Evolutionary conservation across 73 alveolate species (phyloP).

Genomic region (Breviolum minutum): DNA sequence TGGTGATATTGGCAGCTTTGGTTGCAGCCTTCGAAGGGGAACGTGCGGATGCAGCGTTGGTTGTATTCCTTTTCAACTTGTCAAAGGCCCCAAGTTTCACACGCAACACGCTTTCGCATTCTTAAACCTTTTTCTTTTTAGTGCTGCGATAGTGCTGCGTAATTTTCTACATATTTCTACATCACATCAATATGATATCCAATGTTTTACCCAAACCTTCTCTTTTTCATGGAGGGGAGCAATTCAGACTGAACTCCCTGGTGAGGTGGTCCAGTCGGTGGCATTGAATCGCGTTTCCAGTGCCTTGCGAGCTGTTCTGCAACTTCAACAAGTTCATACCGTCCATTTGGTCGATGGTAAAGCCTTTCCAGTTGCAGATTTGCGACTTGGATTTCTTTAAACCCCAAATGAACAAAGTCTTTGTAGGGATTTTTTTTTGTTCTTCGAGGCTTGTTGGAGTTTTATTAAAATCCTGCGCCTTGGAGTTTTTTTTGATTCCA

Average conservation of each 20-base stretch:
- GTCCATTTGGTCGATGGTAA: conserved; percentile 65
- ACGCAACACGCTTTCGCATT: too few relatives aligned
- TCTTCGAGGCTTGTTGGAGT: not conserved
- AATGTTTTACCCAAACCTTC: too few relatives aligned
- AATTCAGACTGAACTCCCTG: not conserved
- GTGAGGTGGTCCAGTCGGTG: conserved; percentile 31
- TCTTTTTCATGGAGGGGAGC: not conserved
- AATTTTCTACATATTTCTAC: too few relatives aligned
- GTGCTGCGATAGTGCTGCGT: too few relatives aligned
- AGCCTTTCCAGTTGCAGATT: conserved; percentile 10
- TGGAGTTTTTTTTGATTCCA: not conserved
- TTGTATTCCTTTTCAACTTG: conserved; percentile 59
- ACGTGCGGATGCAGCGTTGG: conserved; percentile 57
- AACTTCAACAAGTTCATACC: conserved; percentile 60
- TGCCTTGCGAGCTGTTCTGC: conserved; percentile 70
- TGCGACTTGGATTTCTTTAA: not conserved
- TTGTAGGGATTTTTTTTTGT: not conserved
- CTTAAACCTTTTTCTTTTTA: too few relatives aligned
- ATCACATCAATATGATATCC: too few relatives aligned
- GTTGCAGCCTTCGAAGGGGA: conserved; percentile 87
- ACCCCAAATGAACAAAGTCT: not conserved
- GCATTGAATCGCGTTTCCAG: conserved; percentile 50
- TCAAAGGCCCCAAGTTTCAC: conserved; percentile 13
- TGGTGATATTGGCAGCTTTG: conserved; percentile 40
- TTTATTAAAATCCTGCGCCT: not conserved